Evolutionary conservation across 2,329 filamentous ascomycete species (phyloP).

Genomic region (Neofusicoccum kwambonambiense): DNA sequence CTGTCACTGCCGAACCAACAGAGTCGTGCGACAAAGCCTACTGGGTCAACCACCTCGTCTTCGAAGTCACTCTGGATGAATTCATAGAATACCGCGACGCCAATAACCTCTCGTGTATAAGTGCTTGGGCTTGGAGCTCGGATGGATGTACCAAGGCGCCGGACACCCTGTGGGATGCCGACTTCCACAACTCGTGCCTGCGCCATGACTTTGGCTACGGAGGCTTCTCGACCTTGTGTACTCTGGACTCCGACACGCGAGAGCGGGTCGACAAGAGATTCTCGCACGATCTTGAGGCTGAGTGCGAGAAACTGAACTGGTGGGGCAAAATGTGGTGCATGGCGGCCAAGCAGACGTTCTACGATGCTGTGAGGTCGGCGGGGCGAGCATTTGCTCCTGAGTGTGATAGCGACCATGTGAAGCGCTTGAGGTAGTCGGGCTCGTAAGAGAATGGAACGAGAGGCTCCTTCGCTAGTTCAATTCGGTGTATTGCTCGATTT

Average conservation of each 20-base stretch:
- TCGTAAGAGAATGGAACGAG: too few species aligned
- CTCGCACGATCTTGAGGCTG: not conserved
- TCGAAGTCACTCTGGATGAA: not conserved
- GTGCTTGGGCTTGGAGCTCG: not conserved
- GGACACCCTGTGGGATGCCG: not conserved
- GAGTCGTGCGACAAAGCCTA: not conserved
- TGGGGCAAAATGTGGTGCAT: not conserved
- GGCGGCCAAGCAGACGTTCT: not conserved
- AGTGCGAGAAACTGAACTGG: not conserved
- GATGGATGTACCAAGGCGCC: not conserved
- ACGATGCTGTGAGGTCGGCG: not conserved
- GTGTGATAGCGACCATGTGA: not conserved
- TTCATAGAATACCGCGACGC: slow-evolving; percentile 5
- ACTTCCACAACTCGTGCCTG: not conserved
- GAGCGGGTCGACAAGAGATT: not conserved
- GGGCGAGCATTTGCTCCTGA: not conserved
- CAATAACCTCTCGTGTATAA: not conserved
- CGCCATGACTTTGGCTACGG: slow-evolving; percentile 12
- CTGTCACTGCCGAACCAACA: not conserved
- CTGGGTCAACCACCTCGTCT: not conserved
- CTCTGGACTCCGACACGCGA: not conserved
- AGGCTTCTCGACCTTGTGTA: not conserved
- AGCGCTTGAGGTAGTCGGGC: not conserved
- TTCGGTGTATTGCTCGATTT: too few species aligned
- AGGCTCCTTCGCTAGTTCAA: too few species aligned